phyloP scores from a whole-genome alignment of 2,329 filamentous ascomycete species.

The Penicillium sp. region DNA sequence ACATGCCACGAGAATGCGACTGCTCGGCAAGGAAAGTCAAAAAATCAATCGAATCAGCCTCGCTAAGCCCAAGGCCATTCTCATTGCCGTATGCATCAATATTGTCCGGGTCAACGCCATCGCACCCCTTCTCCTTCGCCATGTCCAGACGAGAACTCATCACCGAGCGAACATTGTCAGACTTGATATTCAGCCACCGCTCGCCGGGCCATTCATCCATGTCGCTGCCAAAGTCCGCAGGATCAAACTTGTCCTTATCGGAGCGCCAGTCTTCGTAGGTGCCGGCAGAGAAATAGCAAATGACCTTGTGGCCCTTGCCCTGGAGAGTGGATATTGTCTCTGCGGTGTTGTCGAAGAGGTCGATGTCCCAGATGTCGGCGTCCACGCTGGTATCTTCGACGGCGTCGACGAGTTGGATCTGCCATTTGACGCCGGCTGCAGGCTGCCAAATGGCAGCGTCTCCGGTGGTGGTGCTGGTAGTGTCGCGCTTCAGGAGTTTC shows the following conservation, averaged over 20 bases:
- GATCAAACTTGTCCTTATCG: conserved; percentile 55
- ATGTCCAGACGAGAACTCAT: conserved; percentile 60
- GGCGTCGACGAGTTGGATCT: conserved; percentile 54
- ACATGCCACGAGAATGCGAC: conserved; percentile 54
- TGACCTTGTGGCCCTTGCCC: conserved; percentile 55
- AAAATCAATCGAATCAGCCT: conserved; percentile 56
- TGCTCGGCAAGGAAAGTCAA: conserved; percentile 58
- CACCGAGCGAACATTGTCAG: conserved; percentile 56
- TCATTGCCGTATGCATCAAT: conserved; percentile 64
- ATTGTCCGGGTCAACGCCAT: conserved; percentile 69
- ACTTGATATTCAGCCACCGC: conserved; percentile 61
- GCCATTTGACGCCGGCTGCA: conserved; percentile 53
- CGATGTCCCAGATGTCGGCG: conserved; percentile 59
- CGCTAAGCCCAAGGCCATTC: conserved; percentile 61
- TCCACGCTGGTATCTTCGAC: conserved; percentile 47
- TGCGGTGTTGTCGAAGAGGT: conserved; percentile 53
- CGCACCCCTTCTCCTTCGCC: conserved; percentile 60
- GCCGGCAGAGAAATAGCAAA: conserved; percentile 73
- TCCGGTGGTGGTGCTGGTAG: not conserved
- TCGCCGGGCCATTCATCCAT: conserved; percentile 65
- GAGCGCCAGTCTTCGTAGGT: conserved; percentile 62
- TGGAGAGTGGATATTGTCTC: conserved; percentile 50
- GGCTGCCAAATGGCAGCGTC: conserved; percentile 49
- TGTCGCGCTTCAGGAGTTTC: conserved; percentile 1
- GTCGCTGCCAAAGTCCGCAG: conserved; percentile 55